Conservation (phyloP, 306 rosid species). For the Canavalia gladiata region DNA sequence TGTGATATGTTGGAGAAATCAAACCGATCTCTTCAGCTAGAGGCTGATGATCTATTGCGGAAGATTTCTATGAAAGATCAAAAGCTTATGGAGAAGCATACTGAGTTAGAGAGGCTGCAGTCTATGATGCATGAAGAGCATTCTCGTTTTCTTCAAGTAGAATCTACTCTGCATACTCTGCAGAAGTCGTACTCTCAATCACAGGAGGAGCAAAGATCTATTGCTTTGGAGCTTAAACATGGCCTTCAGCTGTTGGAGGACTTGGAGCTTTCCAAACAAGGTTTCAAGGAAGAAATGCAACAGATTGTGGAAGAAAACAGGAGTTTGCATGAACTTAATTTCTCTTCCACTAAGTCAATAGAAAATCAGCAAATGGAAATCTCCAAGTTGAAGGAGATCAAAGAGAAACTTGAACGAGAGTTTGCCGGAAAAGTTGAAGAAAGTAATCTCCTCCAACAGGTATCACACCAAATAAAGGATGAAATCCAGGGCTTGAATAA, state of each 20-base stretch:
- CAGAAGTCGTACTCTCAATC: conserved; percentile 80
- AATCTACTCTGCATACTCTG: conserved; percentile 74
- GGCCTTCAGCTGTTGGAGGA: conserved; percentile 86
- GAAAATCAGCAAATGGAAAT: conserved; percentile 76
- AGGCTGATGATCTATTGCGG: conserved; percentile 75
- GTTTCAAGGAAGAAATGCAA: conserved; percentile 75
- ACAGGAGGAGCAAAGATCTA: conserved; percentile 87
- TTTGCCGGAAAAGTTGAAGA: conserved; percentile 71
- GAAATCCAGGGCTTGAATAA: conserved; percentile 70
- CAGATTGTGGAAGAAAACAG: conserved; percentile 76
- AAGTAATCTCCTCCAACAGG: conserved; percentile 68
- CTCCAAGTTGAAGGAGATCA: conserved; percentile 78
- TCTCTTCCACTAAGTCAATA: conserved; percentile 59
- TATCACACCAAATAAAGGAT: conserved; percentile 69
- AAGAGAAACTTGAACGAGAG: conserved; percentile 83
- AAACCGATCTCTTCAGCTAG: conserved; percentile 71
- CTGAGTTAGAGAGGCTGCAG: conserved; percentile 79
- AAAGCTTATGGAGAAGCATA: conserved; percentile 76
- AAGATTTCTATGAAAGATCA: conserved; percentile 79
- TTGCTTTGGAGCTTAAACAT: conserved; percentile 80
- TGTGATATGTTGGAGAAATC: conserved; percentile 71
- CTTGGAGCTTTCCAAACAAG: conserved; percentile 73
- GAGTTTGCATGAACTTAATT: conserved; percentile 67
- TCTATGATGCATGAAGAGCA: conserved; percentile 78
- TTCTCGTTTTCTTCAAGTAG: conserved; percentile 76